These are phyloP conservation scores for Syzygium aromaticum DNA, from an alignment of 345 rosid genomes.

Conservation along the genomic window DNA sequence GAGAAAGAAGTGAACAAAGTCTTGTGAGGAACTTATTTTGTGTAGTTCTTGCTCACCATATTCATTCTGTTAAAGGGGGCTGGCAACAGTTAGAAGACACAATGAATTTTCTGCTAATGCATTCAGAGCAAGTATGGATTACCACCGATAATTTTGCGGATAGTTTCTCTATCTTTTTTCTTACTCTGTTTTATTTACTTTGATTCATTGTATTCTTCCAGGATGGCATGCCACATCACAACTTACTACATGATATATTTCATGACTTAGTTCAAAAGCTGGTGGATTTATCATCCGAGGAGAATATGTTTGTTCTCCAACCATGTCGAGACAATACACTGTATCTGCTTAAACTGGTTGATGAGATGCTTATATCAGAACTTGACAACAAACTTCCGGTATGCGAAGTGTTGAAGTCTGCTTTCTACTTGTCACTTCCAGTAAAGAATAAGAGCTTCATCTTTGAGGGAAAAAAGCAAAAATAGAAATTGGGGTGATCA, in stretches of 20 bases:
- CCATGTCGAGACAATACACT: constrained; percentile 93
- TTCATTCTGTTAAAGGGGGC: constrained; percentile 82
- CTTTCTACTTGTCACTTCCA: background rate
- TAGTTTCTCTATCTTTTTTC: background rate
- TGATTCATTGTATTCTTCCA: constrained; percentile 18
- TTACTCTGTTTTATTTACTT: background rate
- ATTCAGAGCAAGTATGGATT: constrained; percentile 53
- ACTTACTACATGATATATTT: constrained; percentile 69
- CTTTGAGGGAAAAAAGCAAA: background rate
- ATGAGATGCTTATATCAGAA: constrained; percentile 87
- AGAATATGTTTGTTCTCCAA: constrained; percentile 72
- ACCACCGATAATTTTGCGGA: background rate
- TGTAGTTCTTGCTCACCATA: constrained; percentile 76
- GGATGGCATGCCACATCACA: constrained; percentile 46
- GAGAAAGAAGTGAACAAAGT: constrained; percentile 46
- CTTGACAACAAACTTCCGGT: constrained; percentile 72
- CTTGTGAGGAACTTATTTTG: constrained; percentile 65
- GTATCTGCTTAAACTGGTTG: constrained; percentile 65
- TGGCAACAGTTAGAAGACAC: constrained; percentile 97
- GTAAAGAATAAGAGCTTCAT: background rate
- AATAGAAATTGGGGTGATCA: background rate
- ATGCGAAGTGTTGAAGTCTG: constrained; percentile 5
- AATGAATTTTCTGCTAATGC: constrained; percentile 63
- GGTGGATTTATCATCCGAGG: constrained; percentile 62
- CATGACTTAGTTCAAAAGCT: constrained; percentile 66